phyloP scores from a whole-genome alignment of 257 asterid species.

The Solanum infundibuliforme region DNA sequence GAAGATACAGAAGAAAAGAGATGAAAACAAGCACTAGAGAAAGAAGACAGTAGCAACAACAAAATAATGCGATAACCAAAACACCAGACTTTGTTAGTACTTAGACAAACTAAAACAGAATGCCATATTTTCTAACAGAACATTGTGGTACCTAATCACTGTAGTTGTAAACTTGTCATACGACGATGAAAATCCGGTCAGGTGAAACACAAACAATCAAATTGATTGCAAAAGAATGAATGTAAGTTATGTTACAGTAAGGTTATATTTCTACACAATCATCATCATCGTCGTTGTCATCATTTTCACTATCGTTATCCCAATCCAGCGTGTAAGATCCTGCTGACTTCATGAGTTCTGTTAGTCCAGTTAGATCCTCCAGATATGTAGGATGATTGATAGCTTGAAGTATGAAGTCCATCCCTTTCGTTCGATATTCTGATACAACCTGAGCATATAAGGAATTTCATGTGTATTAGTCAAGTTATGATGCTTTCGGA shows the following conservation, averaged over 20 bases:
- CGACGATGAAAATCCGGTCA: not conserved
- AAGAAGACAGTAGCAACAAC: not conserved
- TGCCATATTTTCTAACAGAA: not conserved
- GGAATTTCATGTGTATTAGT: not conserved
- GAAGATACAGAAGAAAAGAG: not conserved
- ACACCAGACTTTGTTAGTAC: not conserved
- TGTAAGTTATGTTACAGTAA: not conserved
- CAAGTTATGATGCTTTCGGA: not conserved
- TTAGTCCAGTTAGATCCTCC: conserved; percentile 85
- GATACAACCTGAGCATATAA: conserved; percentile 48
- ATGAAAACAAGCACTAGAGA: not conserved
- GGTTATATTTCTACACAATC: conserved; percentile 44
- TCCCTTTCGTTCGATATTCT: conserved; percentile 59
- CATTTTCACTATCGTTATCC: conserved; percentile 42
- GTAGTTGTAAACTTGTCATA: not conserved
- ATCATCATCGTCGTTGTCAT: conserved; percentile 37
- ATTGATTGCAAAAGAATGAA: not conserved
- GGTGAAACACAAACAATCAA: not conserved
- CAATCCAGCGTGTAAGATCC: conserved; percentile 53
- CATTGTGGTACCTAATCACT: not conserved
- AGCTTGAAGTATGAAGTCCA: conserved; percentile 76
- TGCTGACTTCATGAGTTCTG: conserved; percentile 75
- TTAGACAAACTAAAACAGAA: not conserved
- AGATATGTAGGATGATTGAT: conserved; percentile 85
- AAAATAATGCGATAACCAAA: not conserved